Base-by-base conservation (phyloP, 1,139 yeast genomes). In the Wickerhamomyces sp. region DNA sequence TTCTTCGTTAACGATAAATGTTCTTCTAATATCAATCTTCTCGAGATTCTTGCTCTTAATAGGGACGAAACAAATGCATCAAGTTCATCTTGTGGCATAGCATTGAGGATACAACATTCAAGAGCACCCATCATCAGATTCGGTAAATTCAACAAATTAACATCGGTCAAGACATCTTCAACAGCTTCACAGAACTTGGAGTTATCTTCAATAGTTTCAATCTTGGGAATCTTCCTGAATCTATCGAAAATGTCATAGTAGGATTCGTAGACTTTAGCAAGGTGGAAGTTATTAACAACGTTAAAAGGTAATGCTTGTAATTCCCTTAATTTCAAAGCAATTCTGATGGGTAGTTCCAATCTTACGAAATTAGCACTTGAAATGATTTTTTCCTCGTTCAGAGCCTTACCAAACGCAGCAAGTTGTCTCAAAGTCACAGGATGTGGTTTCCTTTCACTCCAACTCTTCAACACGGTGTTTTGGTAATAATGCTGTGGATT, bases 111-210 rank as follows among this genome's bases (percentile, higher is more conserved):
- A 12, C 88, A 75, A 37, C 84, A 82, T 52, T 89, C 96, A 38
- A 88, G 65, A 1, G 94, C 88, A 3, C 96, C 97, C 89, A 87
- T 85, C 70, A 89, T 83, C 42, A 89, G 66, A 54, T 88, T 91
- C 1, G 96, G 91, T 41, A 89, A 67, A 47, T 87, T 85, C 40
- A 80, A 66, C 32, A 86, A 68, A 59, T 89, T 95, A 49, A 78
- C 82, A 56, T 83, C 89, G 16, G 69, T 67, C 46, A 89, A 63
- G 44, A 88, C 71, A 21, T 70, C 64, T 23, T 75, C 69, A 38
- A 88, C 64, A 28, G 76, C 69, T 23, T 64, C 63, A 53, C 95
- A 82, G 55, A 89, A 88, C 47, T 62, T 60, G 25, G 75, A 79
- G 54, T 89, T 89, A 37, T 87, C 94, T 29, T 80, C 78, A 33